Evolutionary conservation across 106 monocot genomes (phyloP).

Genomic region (Acanthochlamys bracteata): DNA sequence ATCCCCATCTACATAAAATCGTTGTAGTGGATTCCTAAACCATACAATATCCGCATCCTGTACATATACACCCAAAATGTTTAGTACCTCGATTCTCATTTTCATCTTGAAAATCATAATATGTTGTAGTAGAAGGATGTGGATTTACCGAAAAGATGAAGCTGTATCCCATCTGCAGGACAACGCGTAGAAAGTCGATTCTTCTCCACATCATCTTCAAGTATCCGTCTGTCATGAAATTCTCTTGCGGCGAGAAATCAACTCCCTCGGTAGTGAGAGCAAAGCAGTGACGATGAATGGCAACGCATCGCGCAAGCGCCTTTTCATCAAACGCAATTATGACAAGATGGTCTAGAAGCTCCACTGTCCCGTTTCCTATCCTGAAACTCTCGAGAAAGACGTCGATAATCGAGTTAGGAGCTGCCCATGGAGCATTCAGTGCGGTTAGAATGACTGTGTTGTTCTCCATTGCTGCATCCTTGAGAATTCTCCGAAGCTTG

Average conservation of each 20-base stretch:
- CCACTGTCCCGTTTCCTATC: conserved; percentile 12
- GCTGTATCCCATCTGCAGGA: conserved; percentile 33
- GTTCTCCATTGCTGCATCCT: conserved; percentile 22
- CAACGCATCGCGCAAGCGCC: conserved; percentile 14
- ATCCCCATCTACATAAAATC: conserved; percentile 12
- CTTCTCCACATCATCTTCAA: conserved; percentile 46
- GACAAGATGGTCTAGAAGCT: conserved; percentile 31
- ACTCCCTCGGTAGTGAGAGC: conserved; percentile 22
- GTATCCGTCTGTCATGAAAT: conserved; percentile 30
- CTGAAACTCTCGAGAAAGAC: conserved; percentile 33
- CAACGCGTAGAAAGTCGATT: conserved; percentile 19
- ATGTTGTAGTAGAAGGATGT: background rate
- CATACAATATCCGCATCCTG: conserved; percentile 37
- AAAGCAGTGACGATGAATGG: conserved; percentile 23
- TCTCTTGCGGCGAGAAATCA: conserved; percentile 30
- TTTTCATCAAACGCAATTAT: conserved; percentile 18
- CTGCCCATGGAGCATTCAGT: conserved; percentile 29
- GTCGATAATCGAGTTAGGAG: conserved; percentile 19
- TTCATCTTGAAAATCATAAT: too few relatives aligned
- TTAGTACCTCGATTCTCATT: too few relatives aligned
- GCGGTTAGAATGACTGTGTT: conserved; percentile 35
- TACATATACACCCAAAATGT: background rate
- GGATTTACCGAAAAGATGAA: conserved; percentile 36
- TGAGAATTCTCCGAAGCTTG: conserved; percentile 3
- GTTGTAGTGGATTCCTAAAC: conserved; percentile 25